phyloP scores from a whole-genome alignment of 176 grass and related monocot genomes.

The Oryza rufipogon region DNA sequence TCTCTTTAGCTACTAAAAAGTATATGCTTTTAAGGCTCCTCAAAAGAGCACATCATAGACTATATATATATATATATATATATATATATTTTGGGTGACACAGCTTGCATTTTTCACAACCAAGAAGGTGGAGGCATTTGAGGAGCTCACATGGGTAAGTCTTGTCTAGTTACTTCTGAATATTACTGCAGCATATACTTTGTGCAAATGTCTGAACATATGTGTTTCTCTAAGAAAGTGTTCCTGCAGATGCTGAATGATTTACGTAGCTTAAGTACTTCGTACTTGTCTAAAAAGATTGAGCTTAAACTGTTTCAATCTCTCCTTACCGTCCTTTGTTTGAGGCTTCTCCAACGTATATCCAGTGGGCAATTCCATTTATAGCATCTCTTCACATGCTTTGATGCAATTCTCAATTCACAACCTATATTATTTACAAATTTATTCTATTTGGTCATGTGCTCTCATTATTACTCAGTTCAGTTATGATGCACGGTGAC shows the following conservation, averaged over 20 bases:
- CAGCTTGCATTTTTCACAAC: slow-evolving; percentile 78
- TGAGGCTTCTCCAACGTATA: not conserved
- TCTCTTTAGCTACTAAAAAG: not conserved
- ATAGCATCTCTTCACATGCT: not conserved
- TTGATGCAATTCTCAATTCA: not conserved
- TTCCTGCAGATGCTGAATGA: no score
- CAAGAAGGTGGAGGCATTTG: slow-evolving; percentile 76
- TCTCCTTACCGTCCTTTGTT: not conserved
- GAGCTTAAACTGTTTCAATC: not conserved
- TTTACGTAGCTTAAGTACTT: not conserved
- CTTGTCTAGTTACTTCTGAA: slow-evolving; percentile 5
- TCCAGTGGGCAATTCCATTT: not conserved
- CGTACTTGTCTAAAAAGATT: not conserved
- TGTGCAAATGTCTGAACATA: not conserved
- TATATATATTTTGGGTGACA: not conserved
- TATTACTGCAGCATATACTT: slow-evolving; percentile 2
- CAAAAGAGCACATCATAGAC: slow-evolving; percentile 11
- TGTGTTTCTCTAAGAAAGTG: not conserved
- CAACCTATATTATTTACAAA: not conserved
- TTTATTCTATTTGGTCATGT: slow-evolving; percentile 6
- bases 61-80: no score
- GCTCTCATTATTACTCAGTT: not conserved
- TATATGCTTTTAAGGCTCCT: not conserved
- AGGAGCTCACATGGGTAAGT: slow-evolving; percentile 92
- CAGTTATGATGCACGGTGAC: not conserved